These are phyloP conservation scores for Leishmania gerbilli DNA, from an alignment of 208 protist genomes.

Conservation along the genomic window DNA sequence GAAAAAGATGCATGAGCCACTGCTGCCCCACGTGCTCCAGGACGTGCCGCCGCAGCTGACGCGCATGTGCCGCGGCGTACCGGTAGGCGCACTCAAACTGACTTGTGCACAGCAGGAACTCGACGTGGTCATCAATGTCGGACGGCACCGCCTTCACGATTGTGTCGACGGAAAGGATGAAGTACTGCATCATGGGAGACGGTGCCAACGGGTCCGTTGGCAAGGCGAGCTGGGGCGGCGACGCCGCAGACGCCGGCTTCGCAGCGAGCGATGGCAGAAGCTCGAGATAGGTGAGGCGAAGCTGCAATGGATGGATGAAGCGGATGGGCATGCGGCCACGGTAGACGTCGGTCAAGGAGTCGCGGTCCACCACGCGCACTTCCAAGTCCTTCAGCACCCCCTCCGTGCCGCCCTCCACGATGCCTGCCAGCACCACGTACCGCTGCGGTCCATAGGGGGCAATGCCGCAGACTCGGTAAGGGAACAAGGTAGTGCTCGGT, in stretches of 20 bases:
- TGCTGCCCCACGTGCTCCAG: constrained; percentile 26
- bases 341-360: constrained; percentile 48
- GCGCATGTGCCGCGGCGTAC: constrained; percentile 24
- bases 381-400: constrained; percentile 57
- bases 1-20: constrained; percentile 38
- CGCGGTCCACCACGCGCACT: constrained; percentile 70
- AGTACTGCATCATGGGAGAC: constrained; percentile 41
- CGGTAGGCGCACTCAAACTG: constrained; percentile 51
- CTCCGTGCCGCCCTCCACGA: constrained; percentile 35
- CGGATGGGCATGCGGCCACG: constrained; percentile 50
- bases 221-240: not conserved
- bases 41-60: constrained; percentile 36
- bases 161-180: constrained; percentile 54
- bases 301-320: constrained; percentile 69
- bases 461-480: constrained; percentile 69
- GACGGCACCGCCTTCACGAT: constrained; percentile 52
- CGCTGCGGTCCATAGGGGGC: constrained; percentile 53
- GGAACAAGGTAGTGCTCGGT: constrained; percentile 28
- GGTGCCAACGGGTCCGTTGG: constrained; percentile 8
- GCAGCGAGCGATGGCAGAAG: not conserved
- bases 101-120: constrained; percentile 43
- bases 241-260: not conserved
- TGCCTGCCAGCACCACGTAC: constrained; percentile 55
- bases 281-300: constrained; percentile 42
- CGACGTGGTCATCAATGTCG: constrained; percentile 71